Evolutionary conservation across 1,139 yeast species (phyloP).

Genomic region (Geotrichum phurueaensis): DNA sequence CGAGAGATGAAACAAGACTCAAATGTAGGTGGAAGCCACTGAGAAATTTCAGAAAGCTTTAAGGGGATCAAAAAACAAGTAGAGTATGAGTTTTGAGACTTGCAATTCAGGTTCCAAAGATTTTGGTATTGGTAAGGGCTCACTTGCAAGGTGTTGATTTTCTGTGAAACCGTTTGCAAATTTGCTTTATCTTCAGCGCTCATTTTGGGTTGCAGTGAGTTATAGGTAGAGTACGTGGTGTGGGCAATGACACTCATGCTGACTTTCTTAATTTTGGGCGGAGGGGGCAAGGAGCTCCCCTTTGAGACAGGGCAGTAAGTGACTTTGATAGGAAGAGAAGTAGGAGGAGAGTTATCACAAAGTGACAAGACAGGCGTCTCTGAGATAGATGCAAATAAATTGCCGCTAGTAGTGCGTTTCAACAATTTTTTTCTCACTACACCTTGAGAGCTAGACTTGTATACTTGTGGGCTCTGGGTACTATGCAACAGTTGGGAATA

Average conservation of each 20-base stretch:
- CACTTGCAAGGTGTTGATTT: background rate
- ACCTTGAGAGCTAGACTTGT: background rate
- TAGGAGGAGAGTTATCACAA: background rate
- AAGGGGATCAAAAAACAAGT: slow-evolving; percentile 3
- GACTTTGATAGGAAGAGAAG: background rate
- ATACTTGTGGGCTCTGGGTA: background rate
- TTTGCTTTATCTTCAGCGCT: background rate
- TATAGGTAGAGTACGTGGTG: slow-evolving; percentile 7
- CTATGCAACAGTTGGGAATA: background rate
- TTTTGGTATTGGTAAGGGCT: slow-evolving; percentile 1
- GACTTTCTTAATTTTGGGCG: slow-evolving; percentile 6
- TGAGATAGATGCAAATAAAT: background rate
- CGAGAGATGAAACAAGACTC: slow-evolving; percentile 12
- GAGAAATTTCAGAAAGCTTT: background rate
- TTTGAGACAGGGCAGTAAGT: background rate
- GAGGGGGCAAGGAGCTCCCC: background rate
- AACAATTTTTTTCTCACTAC: slow-evolving; percentile 1
- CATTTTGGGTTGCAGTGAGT: background rate
- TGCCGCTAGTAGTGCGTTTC: slow-evolving; percentile 4
- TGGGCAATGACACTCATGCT: background rate
- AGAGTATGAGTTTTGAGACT: background rate
- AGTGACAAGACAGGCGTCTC: background rate
- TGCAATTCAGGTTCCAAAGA: background rate
- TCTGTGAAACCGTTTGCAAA: slow-evolving; percentile 1
- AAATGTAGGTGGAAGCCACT: slow-evolving; percentile 11